Conservation (phyloP, 352 stramenopile genomes). For the Aphanomyces cochlioides region DNA sequence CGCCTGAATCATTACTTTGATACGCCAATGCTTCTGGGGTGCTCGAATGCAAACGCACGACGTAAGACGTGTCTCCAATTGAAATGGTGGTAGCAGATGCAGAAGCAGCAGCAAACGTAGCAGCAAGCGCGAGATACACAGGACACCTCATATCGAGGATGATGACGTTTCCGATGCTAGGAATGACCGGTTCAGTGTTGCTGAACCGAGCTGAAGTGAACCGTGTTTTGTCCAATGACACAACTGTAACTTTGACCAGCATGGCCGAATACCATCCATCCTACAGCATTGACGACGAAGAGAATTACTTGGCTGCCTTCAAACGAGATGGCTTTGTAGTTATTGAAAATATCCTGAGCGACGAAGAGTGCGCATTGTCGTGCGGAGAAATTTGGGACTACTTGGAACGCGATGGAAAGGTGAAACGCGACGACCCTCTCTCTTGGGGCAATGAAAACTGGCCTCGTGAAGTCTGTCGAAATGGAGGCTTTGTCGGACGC, state of each 20-base stretch:
- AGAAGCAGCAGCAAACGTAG: not conserved
- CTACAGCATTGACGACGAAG: constrained; percentile 38
- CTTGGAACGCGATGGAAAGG: constrained; percentile 42
- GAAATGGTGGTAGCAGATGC: constrained; percentile 2
- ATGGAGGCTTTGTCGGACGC: constrained; percentile 46
- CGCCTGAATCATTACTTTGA: not conserved
- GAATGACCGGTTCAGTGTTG: too few relatives aligned
- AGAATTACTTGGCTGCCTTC: constrained; percentile 42
- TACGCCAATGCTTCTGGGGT: constrained; percentile 1
- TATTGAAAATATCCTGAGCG: constrained; percentile 42
- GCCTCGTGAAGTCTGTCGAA: constrained; percentile 44
- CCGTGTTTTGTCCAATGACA: too few relatives aligned
- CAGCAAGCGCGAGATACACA: not conserved
- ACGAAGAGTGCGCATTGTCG: constrained; percentile 33
- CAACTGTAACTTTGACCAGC: not conserved
- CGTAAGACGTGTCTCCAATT: constrained; percentile 15
- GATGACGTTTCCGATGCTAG: too few relatives aligned
- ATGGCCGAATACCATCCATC: not conserved
- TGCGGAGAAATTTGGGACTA: constrained; percentile 40
- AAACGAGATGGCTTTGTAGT: constrained; percentile 45
- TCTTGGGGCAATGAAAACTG: constrained; percentile 51
- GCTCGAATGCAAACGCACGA: constrained; percentile 25
- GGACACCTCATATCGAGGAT: not conserved
- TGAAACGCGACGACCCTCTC: constrained; percentile 41
- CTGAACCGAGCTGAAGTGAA: too few relatives aligned